Percentiles rank a stretch among this genome's conserved stretches.
Conservation (phyloP, 169 alveolate species). For the Toxoplasma gondii region DNA sequence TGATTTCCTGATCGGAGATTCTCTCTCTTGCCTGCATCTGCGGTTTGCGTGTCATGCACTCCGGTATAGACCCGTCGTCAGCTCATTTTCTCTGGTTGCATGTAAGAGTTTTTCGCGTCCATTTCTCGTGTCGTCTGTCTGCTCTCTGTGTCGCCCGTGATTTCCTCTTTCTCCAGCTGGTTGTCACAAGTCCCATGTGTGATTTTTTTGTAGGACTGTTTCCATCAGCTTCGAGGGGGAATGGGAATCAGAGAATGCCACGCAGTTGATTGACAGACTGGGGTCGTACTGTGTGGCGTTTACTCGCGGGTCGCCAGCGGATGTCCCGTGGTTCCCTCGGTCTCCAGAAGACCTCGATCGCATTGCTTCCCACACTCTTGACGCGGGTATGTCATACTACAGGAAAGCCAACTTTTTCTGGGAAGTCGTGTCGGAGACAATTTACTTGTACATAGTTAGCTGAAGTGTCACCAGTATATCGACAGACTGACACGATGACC, state of each 20-base stretch:
- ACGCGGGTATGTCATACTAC: slow-evolving; percentile 12
- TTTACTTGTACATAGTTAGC: neutral
- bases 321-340: slow-evolving; percentile 73
- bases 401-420: neutral
- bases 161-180: neutral
- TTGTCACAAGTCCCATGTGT: too few species aligned
- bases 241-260: neutral
- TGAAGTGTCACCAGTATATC: neutral
- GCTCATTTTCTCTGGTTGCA: too few species aligned
- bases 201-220: slow-evolving; percentile 38
- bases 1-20: too few species aligned
- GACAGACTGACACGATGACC: neutral
- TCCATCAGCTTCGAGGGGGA: slow-evolving; percentile 58
- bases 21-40: too few species aligned
- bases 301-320: neutral
- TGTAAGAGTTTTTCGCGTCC: neutral
- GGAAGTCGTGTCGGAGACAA: neutral
- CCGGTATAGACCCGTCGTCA: too few species aligned
- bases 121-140: neutral
- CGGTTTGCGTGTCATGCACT: too few species aligned
- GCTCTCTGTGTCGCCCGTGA: neutral
- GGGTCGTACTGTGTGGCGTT: neutral
- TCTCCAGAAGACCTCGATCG: slow-evolving; percentile 60
- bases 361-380: slow-evolving; percentile 49
- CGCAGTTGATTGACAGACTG: slow-evolving; percentile 26